These are phyloP conservation scores for Hymenoscyphus scutula DNA, from an alignment of 2,329 filamentous ascomycete genomes.

Conservation along the genomic window DNA sequence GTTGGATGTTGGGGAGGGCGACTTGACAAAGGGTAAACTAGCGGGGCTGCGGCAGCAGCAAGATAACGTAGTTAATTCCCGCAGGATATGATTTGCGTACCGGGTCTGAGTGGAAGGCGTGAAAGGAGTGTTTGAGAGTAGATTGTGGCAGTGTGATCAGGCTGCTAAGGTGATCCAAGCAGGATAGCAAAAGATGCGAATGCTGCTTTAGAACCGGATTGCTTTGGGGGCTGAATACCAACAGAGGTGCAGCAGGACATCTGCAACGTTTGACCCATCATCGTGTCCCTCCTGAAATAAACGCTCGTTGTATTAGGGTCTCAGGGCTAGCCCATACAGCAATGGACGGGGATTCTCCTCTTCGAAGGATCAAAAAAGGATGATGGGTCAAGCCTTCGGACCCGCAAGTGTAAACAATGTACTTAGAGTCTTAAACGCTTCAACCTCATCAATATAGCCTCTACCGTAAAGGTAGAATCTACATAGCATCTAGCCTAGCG, in stretches of 20 bases:
- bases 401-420: not conserved
- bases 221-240: not conserved
- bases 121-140: not conserved
- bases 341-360: not conserved
- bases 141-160: not conserved
- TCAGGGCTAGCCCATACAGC: not conserved
- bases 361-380: not conserved
- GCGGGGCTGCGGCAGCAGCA: not conserved
- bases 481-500: no score
- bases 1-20: not conserved
- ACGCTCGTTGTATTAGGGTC: not conserved
- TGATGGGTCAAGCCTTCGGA: not conserved
- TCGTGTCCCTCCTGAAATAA: not conserved
- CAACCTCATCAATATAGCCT: not conserved
- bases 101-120: no score
- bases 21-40: not conserved
- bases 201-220: not conserved
- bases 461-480: not conserved
- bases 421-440: not conserved
- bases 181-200: not conserved
- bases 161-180: not conserved
- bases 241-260: not conserved
- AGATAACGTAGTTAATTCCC: not conserved
- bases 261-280: not conserved
- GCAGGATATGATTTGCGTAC: not conserved